Evolutionary conservation across 2,329 filamentous ascomycete species (phyloP).

Genomic region (Plenodomus biglobosus): DNA sequence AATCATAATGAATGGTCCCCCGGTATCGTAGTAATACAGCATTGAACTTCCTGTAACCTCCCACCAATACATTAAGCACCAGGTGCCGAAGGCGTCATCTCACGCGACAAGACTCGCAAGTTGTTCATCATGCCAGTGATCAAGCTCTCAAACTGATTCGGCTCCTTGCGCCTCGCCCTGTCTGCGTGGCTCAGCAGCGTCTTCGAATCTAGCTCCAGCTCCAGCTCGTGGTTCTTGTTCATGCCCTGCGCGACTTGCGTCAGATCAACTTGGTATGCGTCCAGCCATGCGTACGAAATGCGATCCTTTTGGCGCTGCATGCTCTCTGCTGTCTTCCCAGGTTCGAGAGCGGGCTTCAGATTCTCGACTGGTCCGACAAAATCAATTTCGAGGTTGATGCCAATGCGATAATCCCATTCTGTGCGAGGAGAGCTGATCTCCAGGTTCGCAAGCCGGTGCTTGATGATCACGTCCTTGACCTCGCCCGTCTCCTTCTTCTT

Average conservation of each 20-base stretch:
- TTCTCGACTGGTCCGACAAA: slow-evolving; percentile 66
- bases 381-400: slow-evolving; percentile 90
- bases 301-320: slow-evolving; percentile 80
- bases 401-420: slow-evolving; percentile 87
- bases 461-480: slow-evolving; percentile 82
- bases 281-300: slow-evolving; percentile 84
- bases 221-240: slow-evolving; percentile 76
- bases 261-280: slow-evolving; percentile 80
- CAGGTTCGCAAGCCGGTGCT: slow-evolving; percentile 84
- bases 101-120: slow-evolving; percentile 39
- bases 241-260: slow-evolving; percentile 73
- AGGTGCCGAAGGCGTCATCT: slow-evolving; percentile 30
- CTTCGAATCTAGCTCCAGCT: slow-evolving; percentile 70
- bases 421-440: slow-evolving; percentile 78
- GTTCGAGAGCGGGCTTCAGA: slow-evolving; percentile 49
- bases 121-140: slow-evolving; percentile 78
- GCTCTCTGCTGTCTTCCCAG: slow-evolving; percentile 43
- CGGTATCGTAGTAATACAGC: slow-evolving; percentile 21
- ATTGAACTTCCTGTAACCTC: background rate
- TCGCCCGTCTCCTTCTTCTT: slow-evolving; percentile 71
- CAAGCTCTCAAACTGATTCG: slow-evolving; percentile 58
- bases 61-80: slow-evolving; percentile 1
- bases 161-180: slow-evolving; percentile 55
- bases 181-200: slow-evolving; percentile 67
- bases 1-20: slow-evolving; percentile 2